Base-by-base conservation (phyloP, 768 basidiomycete species). In the Kwoniella shandongensis region DNA sequence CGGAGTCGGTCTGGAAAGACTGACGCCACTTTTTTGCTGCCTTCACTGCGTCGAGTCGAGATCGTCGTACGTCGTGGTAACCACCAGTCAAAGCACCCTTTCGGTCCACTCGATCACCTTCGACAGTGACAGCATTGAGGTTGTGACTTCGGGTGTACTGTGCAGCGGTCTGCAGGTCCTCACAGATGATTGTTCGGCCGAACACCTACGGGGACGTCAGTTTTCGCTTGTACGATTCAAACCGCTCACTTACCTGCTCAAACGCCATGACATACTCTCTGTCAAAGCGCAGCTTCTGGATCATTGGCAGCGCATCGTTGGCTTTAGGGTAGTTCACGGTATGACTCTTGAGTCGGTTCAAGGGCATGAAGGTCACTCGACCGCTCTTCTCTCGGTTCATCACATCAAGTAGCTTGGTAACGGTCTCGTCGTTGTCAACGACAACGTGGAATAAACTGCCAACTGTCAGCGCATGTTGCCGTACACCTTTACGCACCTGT, bases 31-130 rank as follows among this genome's bases (percentile, higher is more conserved):
- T 81, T 59, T 84, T 83, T 40, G 93, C 85, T 47, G 79, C 81
- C 67, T 86, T 86, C 75, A 94, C 87, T 0, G 84, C 88, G 66
- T 97, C 93, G 51, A 98, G 85, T 13, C 96, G 84, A 8, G 91
- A 93, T 44, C 89, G 82, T 11, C 89, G 85, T 23, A 91, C 81
- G 74, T 98, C 96, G 75, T 97, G 89, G 77, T 89, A 99, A 0
- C 96, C 96, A 54, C 96, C 96, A 0, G 93, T 98, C 45, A 99
- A 78, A 1, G 93, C 86, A 61, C 96, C 96, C 74, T 94, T 97
- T 49, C 92, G 84, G 74, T 99, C 96, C 51, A 94, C 92, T 72
- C 91, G 91, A 80, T 99, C 96, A 46, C 96, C 96, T 65, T 94
- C 93, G 36, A 96, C 83, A 1, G 96, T 99, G 76, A 98, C 98